Percentiles rank a stretch among this genome's conserved stretches.
These are phyloP conservation scores for Verticillium longisporum DNA, from an alignment of 2,329 filamentous ascomycete genomes.

Conservation along the genomic window DNA sequence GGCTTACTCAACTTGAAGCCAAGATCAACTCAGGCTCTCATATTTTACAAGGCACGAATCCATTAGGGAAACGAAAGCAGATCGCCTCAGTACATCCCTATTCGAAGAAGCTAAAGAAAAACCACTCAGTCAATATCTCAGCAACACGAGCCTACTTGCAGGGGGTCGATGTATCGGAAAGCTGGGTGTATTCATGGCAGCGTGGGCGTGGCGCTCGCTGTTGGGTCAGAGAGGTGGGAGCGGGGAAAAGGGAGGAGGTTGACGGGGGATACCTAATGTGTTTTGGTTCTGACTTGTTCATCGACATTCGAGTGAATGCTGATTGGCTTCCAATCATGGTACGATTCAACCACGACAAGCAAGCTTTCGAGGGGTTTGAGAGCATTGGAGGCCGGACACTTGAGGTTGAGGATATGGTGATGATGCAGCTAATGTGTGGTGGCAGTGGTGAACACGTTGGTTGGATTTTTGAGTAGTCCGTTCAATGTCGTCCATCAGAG, in stretches of 20 bases:
- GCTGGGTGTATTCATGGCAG: neutral
- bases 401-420: neutral
- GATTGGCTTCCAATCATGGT: neutral
- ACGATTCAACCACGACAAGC: neutral
- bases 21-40: no score
- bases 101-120: neutral
- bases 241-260: neutral
- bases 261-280: neutral
- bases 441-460: neutral
- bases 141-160: neutral
- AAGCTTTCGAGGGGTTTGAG: neutral
- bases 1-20: no score
- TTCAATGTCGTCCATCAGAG: no score
- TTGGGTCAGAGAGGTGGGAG: neutral
- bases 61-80: no score
- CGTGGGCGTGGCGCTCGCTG: neutral
- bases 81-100: no score
- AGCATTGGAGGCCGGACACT: neutral
- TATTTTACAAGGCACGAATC: no score
- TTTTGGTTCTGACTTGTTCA: neutral
- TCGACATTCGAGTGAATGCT: constrained; percentile 1
- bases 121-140: neutral
- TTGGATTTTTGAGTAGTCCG: neutral
- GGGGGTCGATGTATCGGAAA: neutral
- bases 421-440: neutral